Evolutionary conservation across 345 rosid species (phyloP), one percentile per base, ranked within the genome.

Genomic region (Hevea brasiliensis): DNA sequence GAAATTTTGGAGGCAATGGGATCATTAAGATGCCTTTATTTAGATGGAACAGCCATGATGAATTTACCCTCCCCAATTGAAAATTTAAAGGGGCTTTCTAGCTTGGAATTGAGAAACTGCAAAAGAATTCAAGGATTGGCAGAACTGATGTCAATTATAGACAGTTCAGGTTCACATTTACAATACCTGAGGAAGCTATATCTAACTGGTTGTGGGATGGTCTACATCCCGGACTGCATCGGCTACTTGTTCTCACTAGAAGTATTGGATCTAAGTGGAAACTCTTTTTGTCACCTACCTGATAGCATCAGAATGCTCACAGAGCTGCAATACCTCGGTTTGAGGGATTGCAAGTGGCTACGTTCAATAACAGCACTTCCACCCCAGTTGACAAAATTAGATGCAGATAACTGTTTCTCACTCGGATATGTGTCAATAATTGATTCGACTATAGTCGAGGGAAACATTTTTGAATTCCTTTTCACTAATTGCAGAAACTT

Each of bases 321-420:
- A 0, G 13, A 57, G 7, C 71, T 76, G 24, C 47, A 65, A 71
- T 18, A 4, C 6, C 29, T 71, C 29, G 1, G 20, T 57, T 20
- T 76, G n/a, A n/a, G 17, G 20, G 0, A 32, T 20, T 76, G 71
- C 66, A 18, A 35, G 57, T 20, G 7, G 18, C 80, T 71, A 35
- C 2, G 2, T 1, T 44, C 29, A 12, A 42, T 76, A 13, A 75
- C 67, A 15, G 37, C 45, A 51, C 71, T 76, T 71, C 80, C 80
- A 32, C 66, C 71, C 24, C 32, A n/a, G 18, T 10, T 68, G 7
- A 14, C 11, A 50, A 1, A 1, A 1, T 24, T 75, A 9, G 54
- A 27, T 10, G 73, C 56, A 14, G 9, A 21, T 32, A 13, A 40
- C n/a, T 62, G 78, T 24, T 35, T 53, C 7, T 68, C 21, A 1